phyloP scores from a whole-genome alignment of 139 green algal genomes.

The Micromonas pusilla region DNA sequence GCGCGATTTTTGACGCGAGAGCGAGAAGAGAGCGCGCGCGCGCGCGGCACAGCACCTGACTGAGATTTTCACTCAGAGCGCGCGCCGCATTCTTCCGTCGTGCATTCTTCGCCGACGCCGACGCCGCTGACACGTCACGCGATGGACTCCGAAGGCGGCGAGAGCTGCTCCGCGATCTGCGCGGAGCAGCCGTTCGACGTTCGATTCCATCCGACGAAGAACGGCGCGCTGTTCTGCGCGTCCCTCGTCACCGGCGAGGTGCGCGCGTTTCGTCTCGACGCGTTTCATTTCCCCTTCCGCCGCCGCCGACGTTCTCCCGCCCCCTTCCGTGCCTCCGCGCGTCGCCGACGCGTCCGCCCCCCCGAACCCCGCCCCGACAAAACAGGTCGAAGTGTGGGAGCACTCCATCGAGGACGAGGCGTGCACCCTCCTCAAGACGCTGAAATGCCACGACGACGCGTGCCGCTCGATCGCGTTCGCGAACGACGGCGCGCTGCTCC shows the following conservation, averaged over 20 bases:
- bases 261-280: too few relatives aligned
- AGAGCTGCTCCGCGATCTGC: not conserved
- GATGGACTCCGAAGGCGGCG: not conserved
- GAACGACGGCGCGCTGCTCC: constrained; percentile 23
- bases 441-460: not conserved
- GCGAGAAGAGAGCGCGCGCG: too few relatives aligned
- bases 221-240: constrained; percentile 41
- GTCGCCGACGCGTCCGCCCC: not conserved
- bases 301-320: not conserved
- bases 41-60: too few relatives aligned
- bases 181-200: constrained; percentile 18
- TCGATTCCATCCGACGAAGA: not conserved
- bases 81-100: too few relatives aligned
- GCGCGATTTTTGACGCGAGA: not conserved
- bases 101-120: too few relatives aligned
- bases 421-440: not conserved
- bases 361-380: not conserved
- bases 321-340: not conserved
- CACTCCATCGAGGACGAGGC: not conserved
- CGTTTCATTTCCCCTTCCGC: too few relatives aligned
- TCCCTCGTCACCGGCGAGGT: constrained; percentile 51
- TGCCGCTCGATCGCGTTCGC: not conserved
- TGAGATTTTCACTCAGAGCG: too few relatives aligned
- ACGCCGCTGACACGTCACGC: too few relatives aligned
- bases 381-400: constrained; percentile 5